Evolutionary conservation across 768 basidiomycete species (phyloP), one percentile per base, ranked within the genome.

Genomic region (Leccinum disarticulatum): DNA sequence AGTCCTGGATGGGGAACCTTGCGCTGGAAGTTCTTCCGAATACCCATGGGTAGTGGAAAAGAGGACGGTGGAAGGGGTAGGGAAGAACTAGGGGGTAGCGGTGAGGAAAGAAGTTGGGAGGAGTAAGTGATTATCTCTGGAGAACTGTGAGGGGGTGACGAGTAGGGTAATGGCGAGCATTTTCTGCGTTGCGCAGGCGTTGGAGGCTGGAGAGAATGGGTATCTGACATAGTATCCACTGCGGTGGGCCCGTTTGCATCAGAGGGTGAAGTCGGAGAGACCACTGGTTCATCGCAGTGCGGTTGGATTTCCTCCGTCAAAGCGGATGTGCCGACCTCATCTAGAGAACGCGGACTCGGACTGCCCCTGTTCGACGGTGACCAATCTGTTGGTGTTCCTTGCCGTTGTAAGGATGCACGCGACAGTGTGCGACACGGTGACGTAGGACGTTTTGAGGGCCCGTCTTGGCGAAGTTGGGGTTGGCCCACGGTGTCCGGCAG

Each of bases 1-100:
- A 66, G 54, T 51, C 65, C 63, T 8, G 84, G 81, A 7, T 76
- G 77, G 51, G 80, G 79, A 30, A 85, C 79, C 67, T 78, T 83
- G 47, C 83, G 80, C 33, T 72, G 70, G 5, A 79, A 68, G 36
- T 63, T 66, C 47, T 61, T 68, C 41, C 71, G 72, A 30, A 68
- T 57, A 51, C 33, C 35, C 31, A n/a, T 9, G 4, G 61, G 60
- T 3, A 50, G 3, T n/a, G 60, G 56, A 2, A 62, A 48, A 27
- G 62, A 60, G 6, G 66, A 35, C 1, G 52, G 50, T 10, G 55
- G 55, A 60, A 25, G 19, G 11, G 66, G 53, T 2, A 63, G 33
- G 14, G 64, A 66, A 11, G 64, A 64, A 41, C 56, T 64, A 15
- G 55, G 61, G 2, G 38, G 62, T 31, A 55, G 63, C 3, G 68